Evolutionary conservation across 768 basidiomycete species (phyloP).

Genomic region (Mycena polygramma): DNA sequence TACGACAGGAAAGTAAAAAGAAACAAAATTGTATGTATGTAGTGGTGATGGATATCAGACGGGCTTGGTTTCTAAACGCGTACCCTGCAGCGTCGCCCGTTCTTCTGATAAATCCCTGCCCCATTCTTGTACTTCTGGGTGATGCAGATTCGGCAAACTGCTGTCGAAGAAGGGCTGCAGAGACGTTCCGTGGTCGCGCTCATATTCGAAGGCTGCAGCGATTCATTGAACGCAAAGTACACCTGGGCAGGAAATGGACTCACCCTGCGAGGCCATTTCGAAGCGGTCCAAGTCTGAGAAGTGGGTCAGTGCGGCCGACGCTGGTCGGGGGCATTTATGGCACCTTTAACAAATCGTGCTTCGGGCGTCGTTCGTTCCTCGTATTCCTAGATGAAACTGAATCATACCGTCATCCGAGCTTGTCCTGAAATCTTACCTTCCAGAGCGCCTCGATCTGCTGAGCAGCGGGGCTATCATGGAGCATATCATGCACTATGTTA

Average conservation of each 20-base stretch:
- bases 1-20: constrained; percentile 14
- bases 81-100: constrained; percentile 43
- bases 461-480: constrained; percentile 80
- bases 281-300: constrained; percentile 83
- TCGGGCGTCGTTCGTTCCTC: constrained; percentile 81
- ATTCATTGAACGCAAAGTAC: neutral
- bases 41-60: constrained; percentile 2
- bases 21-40: constrained; percentile 10
- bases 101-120: constrained; percentile 68
- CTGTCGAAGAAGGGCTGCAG: constrained; percentile 87
- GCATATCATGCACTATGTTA: constrained; percentile 89
- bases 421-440: constrained; percentile 55
- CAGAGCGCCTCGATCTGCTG: constrained; percentile 78
- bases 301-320: neutral
- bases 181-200: constrained; percentile 60
- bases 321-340: neutral
- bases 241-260: neutral
- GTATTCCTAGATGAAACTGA: constrained; percentile 72
- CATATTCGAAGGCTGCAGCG: constrained; percentile 79
- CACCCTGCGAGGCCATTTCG: constrained; percentile 91
- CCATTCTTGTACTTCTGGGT: constrained; percentile 83
- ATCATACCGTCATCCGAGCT: neutral
- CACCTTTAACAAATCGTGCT: constrained; percentile 90
- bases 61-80: neutral
- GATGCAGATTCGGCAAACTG: constrained; percentile 78